Base-by-base conservation (phyloP, 805 yeast genomes). In the Brettanomyces sp. region DNA sequence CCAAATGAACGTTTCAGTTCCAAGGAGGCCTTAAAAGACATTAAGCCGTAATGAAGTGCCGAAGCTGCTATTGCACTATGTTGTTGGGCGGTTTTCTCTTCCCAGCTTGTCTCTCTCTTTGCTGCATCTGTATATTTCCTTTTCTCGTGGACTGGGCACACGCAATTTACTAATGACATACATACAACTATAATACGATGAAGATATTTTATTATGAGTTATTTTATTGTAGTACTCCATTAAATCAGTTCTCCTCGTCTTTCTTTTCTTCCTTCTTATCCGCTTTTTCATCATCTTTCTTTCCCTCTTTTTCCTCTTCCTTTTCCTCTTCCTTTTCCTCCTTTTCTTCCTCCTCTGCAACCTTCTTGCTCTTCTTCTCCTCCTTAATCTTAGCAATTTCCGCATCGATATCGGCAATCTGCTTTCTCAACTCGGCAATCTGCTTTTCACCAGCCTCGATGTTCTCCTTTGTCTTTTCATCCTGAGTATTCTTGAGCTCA, bases 401-500 rank as follows among this genome's bases (percentile, higher is more conserved):
- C 32, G 52, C 58, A 34, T 51, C 57, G 42, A 60, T 62, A 40
- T 60, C 57, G n/a, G 50, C 50, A 44, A 64, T 55, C 46, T 62
- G 56, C n/a, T 74, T 75, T 59, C 82, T 82, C 50, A 86, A 66
- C 60, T 81, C 74, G 50, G 82, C 83, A 53, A 87, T 76, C 64
- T 83, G 83, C 47, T 80, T 82, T 69, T 87, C 80, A 43, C 93
- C 95, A 52, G 74, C 74, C 57, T 76, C 85, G 53, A 85, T 72
- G 64, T 85, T 83, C 64, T 77, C 76, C 62, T 80, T 76, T 49
- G 97, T 87, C 59, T 81, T 85, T 47, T 80, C 85, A 49, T 82
- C 90, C 70, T 88, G 95, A 67, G 80, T 80, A 55, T 72, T 76
- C 72, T 81, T 79, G 68, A 77, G 85, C 52, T 79, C 79, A 47